Evolutionary conservation across 495 filamentous ascomycete genomes (phyloP).

Genomic region (Margaritispora aquatica): DNA sequence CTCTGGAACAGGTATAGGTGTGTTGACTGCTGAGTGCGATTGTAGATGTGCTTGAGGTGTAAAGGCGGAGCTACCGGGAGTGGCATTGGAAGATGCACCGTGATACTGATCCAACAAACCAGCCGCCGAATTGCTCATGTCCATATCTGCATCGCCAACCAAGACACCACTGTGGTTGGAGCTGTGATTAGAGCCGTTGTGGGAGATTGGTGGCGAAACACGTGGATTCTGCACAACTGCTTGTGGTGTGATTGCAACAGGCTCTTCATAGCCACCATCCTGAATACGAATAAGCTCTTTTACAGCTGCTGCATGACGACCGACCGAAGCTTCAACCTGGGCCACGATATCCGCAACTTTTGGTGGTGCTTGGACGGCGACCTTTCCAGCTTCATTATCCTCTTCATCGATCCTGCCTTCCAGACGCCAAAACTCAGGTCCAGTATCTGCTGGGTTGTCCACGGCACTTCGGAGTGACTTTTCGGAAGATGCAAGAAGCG

Average conservation of each 20-base stretch:
- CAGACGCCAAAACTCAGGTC: constrained; percentile 56
- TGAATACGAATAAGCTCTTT: constrained; percentile 61
- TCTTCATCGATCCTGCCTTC: constrained; percentile 55
- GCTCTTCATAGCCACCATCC: constrained; percentile 62
- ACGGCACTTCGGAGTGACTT: constrained; percentile 50
- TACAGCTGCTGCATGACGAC: constrained; percentile 37
- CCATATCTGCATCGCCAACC: constrained; percentile 52
- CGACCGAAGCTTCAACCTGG: constrained; percentile 50
- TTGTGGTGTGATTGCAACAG: constrained; percentile 32
- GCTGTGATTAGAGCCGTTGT: constrained; percentile 32
- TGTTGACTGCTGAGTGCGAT: constrained; percentile 39
- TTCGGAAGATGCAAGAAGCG: constrained; percentile 58
- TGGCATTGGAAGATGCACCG: constrained; percentile 46
- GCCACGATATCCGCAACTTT: constrained; percentile 63
- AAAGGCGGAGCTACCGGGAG: constrained; percentile 32
- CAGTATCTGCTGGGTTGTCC: constrained; percentile 43
- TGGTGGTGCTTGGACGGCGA: constrained; percentile 47
- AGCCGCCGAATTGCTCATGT: constrained; percentile 58
- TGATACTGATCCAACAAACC: constrained; percentile 60
- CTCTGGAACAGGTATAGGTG: constrained; percentile 26
- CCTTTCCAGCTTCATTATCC: constrained; percentile 48
- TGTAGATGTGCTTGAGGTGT: constrained; percentile 32
- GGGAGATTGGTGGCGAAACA: constrained; percentile 9
- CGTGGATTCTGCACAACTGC: constrained; percentile 21
- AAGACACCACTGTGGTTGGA: constrained; percentile 43